Base-by-base conservation (phyloP, 1,139 yeast genomes). In the Kodamaea suecica region DNA sequence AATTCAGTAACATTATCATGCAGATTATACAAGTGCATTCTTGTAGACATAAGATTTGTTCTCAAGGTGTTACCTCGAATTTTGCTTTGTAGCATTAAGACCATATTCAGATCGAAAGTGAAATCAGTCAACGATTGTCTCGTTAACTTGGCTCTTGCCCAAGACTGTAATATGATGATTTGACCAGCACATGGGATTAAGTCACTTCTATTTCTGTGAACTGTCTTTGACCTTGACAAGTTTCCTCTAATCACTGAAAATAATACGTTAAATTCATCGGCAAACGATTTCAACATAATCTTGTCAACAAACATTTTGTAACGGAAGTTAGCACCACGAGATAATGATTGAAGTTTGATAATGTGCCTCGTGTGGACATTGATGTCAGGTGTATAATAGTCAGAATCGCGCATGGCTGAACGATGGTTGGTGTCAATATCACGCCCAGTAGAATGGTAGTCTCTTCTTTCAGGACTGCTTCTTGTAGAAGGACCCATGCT, bases 311-410 rank as follows among this genome's bases (percentile, higher is more conserved):
- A 80, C 64, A 80, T 65, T 17, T 61, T 61, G 53, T 80, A 84
- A 33, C 94, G 68, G 42, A 76, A 61, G 35, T 76, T 66, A 1
- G 84, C 80, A 17, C 90, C 92, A 45, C 84, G 66, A 6, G 83
- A 70, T 20, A 79, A 58, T 0, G 87, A 72, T 52, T 84, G 92
- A 20, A 83, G 61, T 38, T 61, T 59, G 50, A 68, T 52, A 29
- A 69, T 52, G 27, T 38, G 38, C 13, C 30, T 36, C 15, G 41
- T 38, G 17, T 38, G 36, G 17, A 30, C 23, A 26, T 58, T 59
- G 23, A 62, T 42, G 33, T 57, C 62, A n/a, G 57, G 57, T 32
- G 52, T 48, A 45, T 52, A 53, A 37, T 41, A 51, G 28, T 28
- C 37, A 23, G 38, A 37, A 19, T 19, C 21, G 9, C 21, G 21